Evolutionary conservation across 306 rosid species (phyloP).

Genomic region (Quercus mongolica): DNA sequence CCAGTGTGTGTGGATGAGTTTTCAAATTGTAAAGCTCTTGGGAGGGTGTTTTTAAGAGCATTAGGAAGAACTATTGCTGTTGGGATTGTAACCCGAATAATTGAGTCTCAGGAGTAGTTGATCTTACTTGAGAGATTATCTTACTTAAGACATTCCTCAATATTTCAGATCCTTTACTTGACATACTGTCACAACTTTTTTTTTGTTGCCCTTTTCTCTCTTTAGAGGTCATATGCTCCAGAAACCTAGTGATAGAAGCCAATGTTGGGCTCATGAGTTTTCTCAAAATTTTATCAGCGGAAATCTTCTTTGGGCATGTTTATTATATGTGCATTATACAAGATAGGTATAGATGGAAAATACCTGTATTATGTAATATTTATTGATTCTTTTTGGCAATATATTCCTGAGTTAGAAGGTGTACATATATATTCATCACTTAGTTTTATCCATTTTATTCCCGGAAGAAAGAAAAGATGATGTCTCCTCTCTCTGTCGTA

Average conservation of each 20-base stretch:
- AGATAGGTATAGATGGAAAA: not conserved
- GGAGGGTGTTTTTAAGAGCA: conserved; percentile 80
- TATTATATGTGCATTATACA: not conserved
- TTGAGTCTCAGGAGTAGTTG: conserved; percentile 40
- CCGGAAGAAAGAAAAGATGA: not conserved
- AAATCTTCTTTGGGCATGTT: not conserved
- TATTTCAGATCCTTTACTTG: not conserved
- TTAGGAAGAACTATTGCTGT: conserved; percentile 79
- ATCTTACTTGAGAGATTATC: not conserved
- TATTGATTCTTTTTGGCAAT: conserved; percentile 3
- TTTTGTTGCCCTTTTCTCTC: not conserved
- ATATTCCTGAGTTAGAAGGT: not conserved
- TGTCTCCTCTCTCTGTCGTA: not conserved
- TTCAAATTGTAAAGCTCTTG: conserved; percentile 71
- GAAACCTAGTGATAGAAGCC: not conserved
- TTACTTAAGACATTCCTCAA: not conserved
- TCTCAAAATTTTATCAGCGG: not conserved
- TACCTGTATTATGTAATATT: not conserved
- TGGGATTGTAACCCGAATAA: conserved; percentile 70
- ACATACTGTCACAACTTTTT: not conserved
- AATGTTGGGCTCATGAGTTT: not conserved
- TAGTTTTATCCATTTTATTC: not conserved
- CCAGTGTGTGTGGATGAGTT: conserved; percentile 77
- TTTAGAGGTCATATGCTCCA: not conserved
- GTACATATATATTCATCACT: not conserved